phyloP scores from a whole-genome alignment of 2,329 filamentous ascomycete species.

The Fusarium sp. region DNA sequence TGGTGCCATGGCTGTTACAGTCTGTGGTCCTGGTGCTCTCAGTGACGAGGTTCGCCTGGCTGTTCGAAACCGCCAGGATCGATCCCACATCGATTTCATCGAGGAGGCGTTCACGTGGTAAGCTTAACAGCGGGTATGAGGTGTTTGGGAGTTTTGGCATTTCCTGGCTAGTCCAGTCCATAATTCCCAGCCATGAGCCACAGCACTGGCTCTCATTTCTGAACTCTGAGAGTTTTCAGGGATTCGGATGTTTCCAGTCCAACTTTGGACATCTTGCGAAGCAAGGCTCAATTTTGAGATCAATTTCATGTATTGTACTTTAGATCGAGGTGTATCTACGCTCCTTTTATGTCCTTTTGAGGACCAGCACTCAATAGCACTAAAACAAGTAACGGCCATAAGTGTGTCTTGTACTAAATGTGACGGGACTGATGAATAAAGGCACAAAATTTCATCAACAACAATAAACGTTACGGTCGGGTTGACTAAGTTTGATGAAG shows the following conservation, averaged over 20 bases:
- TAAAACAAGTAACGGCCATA: conserved; percentile 1
- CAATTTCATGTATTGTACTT: conserved; percentile 39
- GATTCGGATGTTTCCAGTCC: conserved; percentile 17
- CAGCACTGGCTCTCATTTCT: background rate
- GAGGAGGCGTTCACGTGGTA: conserved; percentile 80
- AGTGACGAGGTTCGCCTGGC: conserved; percentile 79
- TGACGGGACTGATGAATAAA: background rate
- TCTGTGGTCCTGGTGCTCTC: conserved; percentile 78
- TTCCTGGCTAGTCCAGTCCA: conserved; percentile 16
- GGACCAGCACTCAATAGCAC: conserved; percentile 4
- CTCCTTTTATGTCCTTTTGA: conserved; percentile 16
- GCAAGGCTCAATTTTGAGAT: conserved; percentile 30
- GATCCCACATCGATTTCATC: conserved; percentile 77
- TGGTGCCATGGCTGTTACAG: conserved; percentile 77
- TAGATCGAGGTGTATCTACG: conserved; percentile 35
- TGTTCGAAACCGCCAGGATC: conserved; percentile 71
- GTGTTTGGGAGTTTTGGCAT: conserved; percentile 7
- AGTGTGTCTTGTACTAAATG: background rate
- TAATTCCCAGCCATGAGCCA: background rate
- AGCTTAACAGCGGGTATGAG: background rate
- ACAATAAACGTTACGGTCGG: background rate
- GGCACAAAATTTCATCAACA: background rate
- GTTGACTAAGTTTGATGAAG: background rate
- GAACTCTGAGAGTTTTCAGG: background rate
- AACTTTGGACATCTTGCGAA: conserved; percentile 28